Evolutionary conservation across 139 green algal genomes (phyloP), one percentile per base, ranked within the genome.

Genomic region (Picochlorum sp.): DNA sequence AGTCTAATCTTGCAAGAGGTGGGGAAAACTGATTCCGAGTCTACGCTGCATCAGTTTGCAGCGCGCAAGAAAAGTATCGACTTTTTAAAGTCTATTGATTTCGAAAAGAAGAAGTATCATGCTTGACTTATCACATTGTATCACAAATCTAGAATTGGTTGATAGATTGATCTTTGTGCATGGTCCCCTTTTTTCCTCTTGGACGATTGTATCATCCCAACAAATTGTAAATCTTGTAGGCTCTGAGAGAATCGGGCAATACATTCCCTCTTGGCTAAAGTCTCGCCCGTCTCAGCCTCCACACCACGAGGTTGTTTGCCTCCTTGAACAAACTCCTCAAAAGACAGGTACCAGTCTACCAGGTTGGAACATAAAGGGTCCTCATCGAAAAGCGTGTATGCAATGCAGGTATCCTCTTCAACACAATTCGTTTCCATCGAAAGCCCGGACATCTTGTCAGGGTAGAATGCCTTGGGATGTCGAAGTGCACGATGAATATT

Each of bases 321-420:
- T 41, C 11, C 34, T 50, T 45, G 20, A n/a, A 24, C 59, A 18
- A 81, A 45, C 4, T 38, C 54, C 20, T 55, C 56, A 55, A 82
- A 83, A 30, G 62, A 45, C 11, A 55, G 23, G 49, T 77, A 83
- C 77, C 77, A 83, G 50, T 83, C 77, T 6, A 70, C 74, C 61
- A 83, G 62, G 45, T 77, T 69, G 30, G 63, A 47, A 14, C 57
- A 67, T 26, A 58, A 49, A 9, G 57, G 57, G 63, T 83, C 70
- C 66, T 80, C 56, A 31, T 77, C 62, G 21, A 83, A 70, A 4
- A 80, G 61, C 34, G 56, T 24, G 55, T 77, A 83, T 2, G 74
- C 69, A 20, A 83, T 66, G 54, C 49, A 73, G 1, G 60, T 60
- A 20, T 83, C 77, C 20, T 82, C 74, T 41, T 41, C 8, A 41